Evolutionary conservation across 2,329 filamentous ascomycete genomes (phyloP).

Genomic region (Triangularia verruculosa): DNA sequence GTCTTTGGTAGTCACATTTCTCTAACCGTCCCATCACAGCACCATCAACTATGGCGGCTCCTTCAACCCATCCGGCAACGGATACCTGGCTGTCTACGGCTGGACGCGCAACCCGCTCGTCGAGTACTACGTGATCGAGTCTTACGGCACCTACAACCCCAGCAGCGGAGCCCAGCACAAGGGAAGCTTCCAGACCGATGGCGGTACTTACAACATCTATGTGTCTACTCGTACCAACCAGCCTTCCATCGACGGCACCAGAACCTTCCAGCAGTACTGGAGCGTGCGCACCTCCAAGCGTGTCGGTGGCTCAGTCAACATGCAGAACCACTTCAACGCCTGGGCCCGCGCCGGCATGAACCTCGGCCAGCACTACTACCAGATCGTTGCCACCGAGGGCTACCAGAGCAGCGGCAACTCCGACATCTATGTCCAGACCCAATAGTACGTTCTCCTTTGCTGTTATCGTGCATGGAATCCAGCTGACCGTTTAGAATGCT

Average conservation of each 20-base stretch:
- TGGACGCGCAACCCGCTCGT: slow-evolving; percentile 32
- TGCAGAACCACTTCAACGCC: slow-evolving; percentile 49
- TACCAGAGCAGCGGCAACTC: slow-evolving; percentile 48
- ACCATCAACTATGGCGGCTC: slow-evolving; percentile 43
- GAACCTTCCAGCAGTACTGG: slow-evolving; percentile 50
- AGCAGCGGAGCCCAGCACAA: slow-evolving; percentile 28
- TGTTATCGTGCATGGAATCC: too few relatives aligned
- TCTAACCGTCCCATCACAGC: neutral
- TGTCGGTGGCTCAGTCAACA: slow-evolving; percentile 48
- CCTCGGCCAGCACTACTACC: slow-evolving; percentile 48
- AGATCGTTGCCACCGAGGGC: slow-evolving; percentile 51
- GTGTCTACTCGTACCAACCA: slow-evolving; percentile 35
- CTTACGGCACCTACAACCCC: slow-evolving; percentile 41
- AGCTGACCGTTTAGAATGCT: too few relatives aligned
- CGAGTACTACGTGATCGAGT: slow-evolving; percentile 35
- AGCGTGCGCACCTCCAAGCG: slow-evolving; percentile 46
- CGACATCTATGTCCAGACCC: slow-evolving; percentile 33
- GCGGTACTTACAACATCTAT: slow-evolving; percentile 36
- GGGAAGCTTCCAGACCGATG: slow-evolving; percentile 33
- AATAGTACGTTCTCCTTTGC: neutral
- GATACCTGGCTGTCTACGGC: slow-evolving; percentile 42
- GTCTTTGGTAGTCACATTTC: neutral
- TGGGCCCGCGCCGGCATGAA: slow-evolving; percentile 45
- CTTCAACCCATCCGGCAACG: slow-evolving; percentile 46
- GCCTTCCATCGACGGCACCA: slow-evolving; percentile 44